phyloP scores from a whole-genome alignment of 2,329 filamentous ascomycete species.

The Juglanconis oblonga region DNA sequence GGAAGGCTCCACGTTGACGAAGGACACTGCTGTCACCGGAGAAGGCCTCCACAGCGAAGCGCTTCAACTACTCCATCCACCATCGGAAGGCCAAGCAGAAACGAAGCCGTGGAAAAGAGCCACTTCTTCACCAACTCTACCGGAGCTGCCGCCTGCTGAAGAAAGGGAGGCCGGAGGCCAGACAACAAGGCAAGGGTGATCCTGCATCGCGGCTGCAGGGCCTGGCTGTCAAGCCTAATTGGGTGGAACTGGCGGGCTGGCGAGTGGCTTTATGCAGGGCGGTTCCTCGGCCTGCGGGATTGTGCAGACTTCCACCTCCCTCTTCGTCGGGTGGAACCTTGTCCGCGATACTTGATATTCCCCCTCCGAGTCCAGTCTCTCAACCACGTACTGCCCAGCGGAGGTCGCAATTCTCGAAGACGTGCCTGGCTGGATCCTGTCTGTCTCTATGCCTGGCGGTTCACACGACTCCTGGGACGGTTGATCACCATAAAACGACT shows the following conservation, averaged over 20 bases:
- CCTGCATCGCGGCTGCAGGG: not conserved
- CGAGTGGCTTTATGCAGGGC: not conserved
- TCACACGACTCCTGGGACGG: not conserved
- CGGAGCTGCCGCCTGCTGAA: not conserved
- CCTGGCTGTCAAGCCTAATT: not conserved
- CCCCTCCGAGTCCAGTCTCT: not conserved
- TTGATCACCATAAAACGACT: not conserved
- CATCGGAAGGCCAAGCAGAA: not conserved
- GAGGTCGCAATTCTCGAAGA: not conserved
- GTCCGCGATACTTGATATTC: no score
- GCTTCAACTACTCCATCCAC: not conserved
- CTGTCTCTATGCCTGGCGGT: not conserved
- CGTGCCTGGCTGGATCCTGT: not conserved
- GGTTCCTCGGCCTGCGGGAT: not conserved
- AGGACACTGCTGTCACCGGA: not conserved
- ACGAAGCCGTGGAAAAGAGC: not conserved
- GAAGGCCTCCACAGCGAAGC: not conserved
- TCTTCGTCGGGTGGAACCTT: no score
- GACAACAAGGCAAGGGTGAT: not conserved
- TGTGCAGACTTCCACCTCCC: not conserved
- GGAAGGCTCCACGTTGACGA: not conserved
- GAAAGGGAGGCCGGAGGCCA: not conserved
- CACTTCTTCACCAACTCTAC: not conserved
- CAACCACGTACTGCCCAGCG: not conserved
- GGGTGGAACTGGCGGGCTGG: not conserved